Evolutionary conservation across 305 asterid genomes (phyloP).

Genomic region (Fraxinus floribunda): DNA sequence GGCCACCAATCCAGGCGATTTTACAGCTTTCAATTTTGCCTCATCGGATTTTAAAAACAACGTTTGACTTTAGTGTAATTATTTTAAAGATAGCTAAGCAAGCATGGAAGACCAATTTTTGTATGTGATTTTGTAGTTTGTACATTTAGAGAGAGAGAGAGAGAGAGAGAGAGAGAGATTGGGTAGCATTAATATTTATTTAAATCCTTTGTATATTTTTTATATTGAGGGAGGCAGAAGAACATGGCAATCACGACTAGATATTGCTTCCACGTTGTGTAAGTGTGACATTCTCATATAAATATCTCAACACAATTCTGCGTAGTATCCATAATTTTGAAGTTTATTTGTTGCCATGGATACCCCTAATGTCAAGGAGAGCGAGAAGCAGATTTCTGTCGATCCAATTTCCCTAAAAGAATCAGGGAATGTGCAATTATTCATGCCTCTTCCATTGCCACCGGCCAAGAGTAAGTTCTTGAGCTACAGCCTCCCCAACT

Average conservation of each 20-base stretch:
- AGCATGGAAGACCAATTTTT: background rate
- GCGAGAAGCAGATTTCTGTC: slow-evolving; percentile 68
- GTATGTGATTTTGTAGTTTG: background rate
- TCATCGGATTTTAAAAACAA: background rate
- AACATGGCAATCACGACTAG: slow-evolving; percentile 42
- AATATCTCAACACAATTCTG: slow-evolving; percentile 2
- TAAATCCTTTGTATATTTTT: background rate
- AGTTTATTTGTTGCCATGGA: background rate
- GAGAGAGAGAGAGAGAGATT: background rate
- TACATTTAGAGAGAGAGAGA: no score
- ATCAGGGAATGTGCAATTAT: background rate
- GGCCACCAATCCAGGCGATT: slow-evolving; percentile 53
- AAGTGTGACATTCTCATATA: slow-evolving; percentile 7
- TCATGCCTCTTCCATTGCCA: slow-evolving; percentile 12
- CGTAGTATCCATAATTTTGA: background rate
- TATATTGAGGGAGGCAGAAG: background rate
- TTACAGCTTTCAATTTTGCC: slow-evolving; percentile 6
- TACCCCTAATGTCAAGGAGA: slow-evolving; percentile 21
- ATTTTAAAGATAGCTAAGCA: background rate
- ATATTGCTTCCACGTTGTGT: slow-evolving; percentile 36
- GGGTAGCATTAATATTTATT: background rate
- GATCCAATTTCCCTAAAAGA: slow-evolving; percentile 64
- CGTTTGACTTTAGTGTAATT: background rate
- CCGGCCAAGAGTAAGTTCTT: slow-evolving; percentile 34
- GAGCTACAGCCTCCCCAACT: slow-evolving; percentile 65